phyloP scores from a whole-genome alignment of 2,329 filamentous ascomycete species.

The Pyrenophora tritici-repentis region DNA sequence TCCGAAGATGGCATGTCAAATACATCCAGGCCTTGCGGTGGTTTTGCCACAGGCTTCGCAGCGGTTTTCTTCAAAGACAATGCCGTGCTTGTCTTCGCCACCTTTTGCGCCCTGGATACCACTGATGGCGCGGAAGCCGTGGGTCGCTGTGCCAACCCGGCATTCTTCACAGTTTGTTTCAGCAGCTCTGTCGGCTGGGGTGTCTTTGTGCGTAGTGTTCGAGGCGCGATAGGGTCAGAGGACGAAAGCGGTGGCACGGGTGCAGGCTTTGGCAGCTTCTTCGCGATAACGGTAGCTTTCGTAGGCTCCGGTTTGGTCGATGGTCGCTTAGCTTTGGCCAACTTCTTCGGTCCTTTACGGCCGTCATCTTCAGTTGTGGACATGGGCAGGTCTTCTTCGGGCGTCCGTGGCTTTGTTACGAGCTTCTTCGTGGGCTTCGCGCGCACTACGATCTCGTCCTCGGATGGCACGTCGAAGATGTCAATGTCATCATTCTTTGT shows the following conservation, averaged over 20 bases:
- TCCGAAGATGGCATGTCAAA: constrained; percentile 37
- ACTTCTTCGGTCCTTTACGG: not conserved
- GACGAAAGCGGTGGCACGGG: constrained; percentile 5
- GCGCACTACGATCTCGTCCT: constrained; percentile 31
- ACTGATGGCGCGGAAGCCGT: constrained; percentile 15
- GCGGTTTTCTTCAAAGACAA: constrained; percentile 11
- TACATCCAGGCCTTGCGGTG: constrained; percentile 16
- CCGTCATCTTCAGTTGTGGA: constrained; percentile 15
- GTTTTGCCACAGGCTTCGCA: constrained; percentile 6
- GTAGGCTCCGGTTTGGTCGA: constrained; percentile 17
- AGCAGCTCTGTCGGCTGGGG: constrained; percentile 12
- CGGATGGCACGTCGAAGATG: constrained; percentile 53
- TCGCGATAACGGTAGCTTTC: constrained; percentile 9
- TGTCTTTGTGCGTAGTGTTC: constrained; percentile 15
- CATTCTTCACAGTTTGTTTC: constrained; percentile 2
- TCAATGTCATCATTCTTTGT: constrained; percentile 19
- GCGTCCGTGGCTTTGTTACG: constrained; percentile 16
- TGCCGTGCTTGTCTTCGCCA: constrained; percentile 2
- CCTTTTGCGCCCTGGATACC: constrained; percentile 12
- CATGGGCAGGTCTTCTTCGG: constrained; percentile 14
- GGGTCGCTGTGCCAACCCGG: constrained; percentile 13
- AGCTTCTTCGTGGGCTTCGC: constrained; percentile 22
- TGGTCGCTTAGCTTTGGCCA: constrained; percentile 9
- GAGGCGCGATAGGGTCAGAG: not conserved
- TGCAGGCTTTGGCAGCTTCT: constrained; percentile 8